A percentile compares a stretch with the other conserved stretches of the same genome.
Conservation (phyloP, 2,329 filamentous ascomycete species). For the Cordyceps javanica region DNA sequence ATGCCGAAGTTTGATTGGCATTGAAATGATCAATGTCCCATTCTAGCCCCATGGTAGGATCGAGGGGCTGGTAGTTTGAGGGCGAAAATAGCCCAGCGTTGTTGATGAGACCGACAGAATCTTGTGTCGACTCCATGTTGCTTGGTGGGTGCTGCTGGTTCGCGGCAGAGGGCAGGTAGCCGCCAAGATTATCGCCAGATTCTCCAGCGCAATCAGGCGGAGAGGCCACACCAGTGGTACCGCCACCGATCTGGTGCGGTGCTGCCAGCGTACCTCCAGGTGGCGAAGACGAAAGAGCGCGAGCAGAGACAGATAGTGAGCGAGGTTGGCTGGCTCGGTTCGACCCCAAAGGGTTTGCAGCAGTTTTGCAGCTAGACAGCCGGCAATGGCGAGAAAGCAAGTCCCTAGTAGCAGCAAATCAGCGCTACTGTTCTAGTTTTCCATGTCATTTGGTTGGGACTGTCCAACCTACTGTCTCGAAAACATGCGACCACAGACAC, state of each 20-base stretch:
- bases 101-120: too few species aligned
- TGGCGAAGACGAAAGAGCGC: background rate
- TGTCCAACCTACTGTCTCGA: constrained; percentile 22
- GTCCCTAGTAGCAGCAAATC: constrained; percentile 5
- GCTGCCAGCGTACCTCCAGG: too few species aligned
- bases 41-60: too few species aligned
- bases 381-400: constrained; percentile 14
- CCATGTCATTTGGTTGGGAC: background rate
- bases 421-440: background rate
- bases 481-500: constrained; percentile 25
- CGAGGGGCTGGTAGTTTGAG: too few species aligned
- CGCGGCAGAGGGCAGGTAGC: too few species aligned
- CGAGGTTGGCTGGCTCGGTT: background rate
- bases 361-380: constrained; percentile 8
- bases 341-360: background rate
- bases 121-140: too few species aligned
- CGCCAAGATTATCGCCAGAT: too few species aligned
- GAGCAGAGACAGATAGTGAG: background rate
- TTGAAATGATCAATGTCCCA: background rate
- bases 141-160: too few species aligned
- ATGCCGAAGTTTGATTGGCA: background rate
- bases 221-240: background rate
- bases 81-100: too few species aligned
- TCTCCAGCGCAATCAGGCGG: too few species aligned
- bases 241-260: background rate